A percentile compares a stretch with the other conserved stretches of the same genome.
Evolutionary conservation across 441 rosid species (phyloP).

Genomic region (Viola pubescens): DNA sequence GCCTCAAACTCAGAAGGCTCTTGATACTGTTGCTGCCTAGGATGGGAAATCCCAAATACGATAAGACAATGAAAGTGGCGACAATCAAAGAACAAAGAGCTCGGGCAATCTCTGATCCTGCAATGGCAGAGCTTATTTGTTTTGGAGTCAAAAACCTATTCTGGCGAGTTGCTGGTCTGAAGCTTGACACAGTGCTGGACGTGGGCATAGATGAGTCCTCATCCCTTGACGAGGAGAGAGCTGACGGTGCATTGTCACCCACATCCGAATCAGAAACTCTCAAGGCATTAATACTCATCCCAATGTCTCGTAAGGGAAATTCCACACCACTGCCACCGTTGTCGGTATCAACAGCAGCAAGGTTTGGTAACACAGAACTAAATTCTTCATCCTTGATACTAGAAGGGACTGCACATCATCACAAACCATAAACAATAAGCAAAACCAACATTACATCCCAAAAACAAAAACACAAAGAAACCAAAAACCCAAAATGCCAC

Average conservation of each 20-base stretch:
- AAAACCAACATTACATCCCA: no score
- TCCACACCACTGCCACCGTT: conserved; percentile 10
- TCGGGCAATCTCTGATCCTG: conserved; percentile 42
- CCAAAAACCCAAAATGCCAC: no score
- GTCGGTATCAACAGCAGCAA: conserved; percentile 13
- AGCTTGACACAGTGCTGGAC: conserved; percentile 22
- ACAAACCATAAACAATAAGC: no score
- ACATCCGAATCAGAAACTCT: conserved; percentile 20
- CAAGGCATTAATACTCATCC: conserved; percentile 11
- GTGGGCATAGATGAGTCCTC: conserved; percentile 28
- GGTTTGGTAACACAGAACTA: conserved; percentile 14
- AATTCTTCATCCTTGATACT: conserved; percentile 5
- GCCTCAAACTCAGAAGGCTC: conserved; percentile 46
- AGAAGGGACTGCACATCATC: conserved; percentile 7
- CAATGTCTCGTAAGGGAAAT: background rate
- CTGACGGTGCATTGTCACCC: conserved; percentile 16
- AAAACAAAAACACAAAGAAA: no score
- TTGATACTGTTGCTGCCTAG: conserved; percentile 28
- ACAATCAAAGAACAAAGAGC: conserved; percentile 37
- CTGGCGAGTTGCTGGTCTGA: conserved; percentile 8
- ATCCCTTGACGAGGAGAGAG: conserved; percentile 21
- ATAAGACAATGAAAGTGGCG: conserved; percentile 46
- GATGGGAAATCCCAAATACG: conserved; percentile 45
- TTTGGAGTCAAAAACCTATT: conserved; percentile 33
- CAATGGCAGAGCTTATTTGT: conserved; percentile 47